These are phyloP conservation scores for Somion occarium DNA, from an alignment of 1,284 basidiomycete species.

Conservation along the genomic window DNA sequence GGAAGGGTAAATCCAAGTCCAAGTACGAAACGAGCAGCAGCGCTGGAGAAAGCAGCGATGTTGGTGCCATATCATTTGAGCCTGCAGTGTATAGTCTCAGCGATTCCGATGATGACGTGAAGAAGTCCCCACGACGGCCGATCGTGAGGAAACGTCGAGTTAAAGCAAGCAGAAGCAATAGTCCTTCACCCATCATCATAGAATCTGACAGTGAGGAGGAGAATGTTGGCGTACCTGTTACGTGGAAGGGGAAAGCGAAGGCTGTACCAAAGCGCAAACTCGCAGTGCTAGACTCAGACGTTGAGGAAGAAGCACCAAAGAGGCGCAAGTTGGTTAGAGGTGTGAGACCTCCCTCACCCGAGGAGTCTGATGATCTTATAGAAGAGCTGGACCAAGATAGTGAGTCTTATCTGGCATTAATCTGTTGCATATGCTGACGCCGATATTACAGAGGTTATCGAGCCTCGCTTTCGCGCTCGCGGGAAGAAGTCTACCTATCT, in stretches of 20 bases:
- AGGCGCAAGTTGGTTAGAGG: conserved; percentile 46
- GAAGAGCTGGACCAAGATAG: conserved; percentile 59
- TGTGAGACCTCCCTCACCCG: conserved; percentile 39
- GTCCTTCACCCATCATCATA: neutral
- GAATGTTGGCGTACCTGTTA: conserved; percentile 12
- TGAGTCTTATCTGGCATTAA: conserved; percentile 20
- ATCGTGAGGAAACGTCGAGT: conserved; percentile 26
- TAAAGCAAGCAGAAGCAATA: conserved; percentile 17
- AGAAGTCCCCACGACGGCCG: conserved; percentile 28
- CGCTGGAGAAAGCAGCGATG: conserved; percentile 34
- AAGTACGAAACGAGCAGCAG: conserved; percentile 3
- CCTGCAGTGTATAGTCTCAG: conserved; percentile 23
- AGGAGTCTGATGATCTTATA: conserved; percentile 44
- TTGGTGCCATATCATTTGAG: conserved; percentile 47
- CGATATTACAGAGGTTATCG: conserved; percentile 48
- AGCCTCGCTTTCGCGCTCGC: conserved; percentile 56
- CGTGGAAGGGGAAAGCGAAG: conserved; percentile 20
- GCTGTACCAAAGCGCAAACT: conserved; percentile 9
- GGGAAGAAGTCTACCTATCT: conserved; percentile 57
- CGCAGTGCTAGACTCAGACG: conserved; percentile 15
- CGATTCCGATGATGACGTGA: conserved; percentile 31
- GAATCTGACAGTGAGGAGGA: conserved; percentile 14
- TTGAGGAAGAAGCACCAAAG: conserved; percentile 26
- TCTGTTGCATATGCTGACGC: conserved; percentile 1
- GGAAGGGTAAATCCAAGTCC: conserved; percentile 1